Evolutionary conservation across 371 early-diverging fungal genomes (phyloP), one percentile per base, ranked within the genome.

Genomic region (Haplosporangium sp.): DNA sequence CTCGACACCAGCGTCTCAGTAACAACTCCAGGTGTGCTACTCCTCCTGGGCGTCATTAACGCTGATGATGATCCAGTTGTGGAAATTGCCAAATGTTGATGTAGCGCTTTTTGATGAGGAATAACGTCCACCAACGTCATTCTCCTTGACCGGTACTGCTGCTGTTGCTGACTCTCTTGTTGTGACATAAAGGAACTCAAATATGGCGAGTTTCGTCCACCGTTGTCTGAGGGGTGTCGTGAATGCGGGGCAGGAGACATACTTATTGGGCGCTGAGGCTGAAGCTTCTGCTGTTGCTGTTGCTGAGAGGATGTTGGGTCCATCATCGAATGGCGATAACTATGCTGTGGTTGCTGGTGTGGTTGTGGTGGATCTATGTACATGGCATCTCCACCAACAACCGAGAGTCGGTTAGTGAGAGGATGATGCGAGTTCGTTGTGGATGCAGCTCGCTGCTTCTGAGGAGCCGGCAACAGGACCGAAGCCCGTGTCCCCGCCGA

Each of bases 1-100:
- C 62, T 59, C 16, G 80, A 79, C 36, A 79, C 68, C 1, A 79
- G 64, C 10, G 80, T 72, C 63, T 79, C 69, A 2, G 65, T n/a
- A 5, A 61, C 47, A 36, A 64, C 29, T 4, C 1, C 40, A 2
- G 80, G 73, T 8, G 73, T 58, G 48, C 69, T 79, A 55, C 73
- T 62, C 43, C 69, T 68, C 18, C 72, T 56, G 6, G 48, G 46
- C 9, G 62, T 45, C 11, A 59, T 20, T 21, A 20, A 36, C 13
- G 12, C n/a, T 11, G 42, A 11, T 43, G 59, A 18, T 29, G 40
- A 52, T 20, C 56, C 42, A 8, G 29, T 29, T 29, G 29, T 4
- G 29, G 29, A 29, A 29, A 29, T 29, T 29, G 29, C 29, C 29
- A 29, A 29, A 29, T 29, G 29, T 29, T 29, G 29, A 29, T 29